A percentile compares a stretch with the other conserved stretches of the same genome.
These are phyloP conservation scores for Pichia kudriavzevii DNA, from an alignment of 1,139 yeast genomes.

Conservation along the genomic window DNA sequence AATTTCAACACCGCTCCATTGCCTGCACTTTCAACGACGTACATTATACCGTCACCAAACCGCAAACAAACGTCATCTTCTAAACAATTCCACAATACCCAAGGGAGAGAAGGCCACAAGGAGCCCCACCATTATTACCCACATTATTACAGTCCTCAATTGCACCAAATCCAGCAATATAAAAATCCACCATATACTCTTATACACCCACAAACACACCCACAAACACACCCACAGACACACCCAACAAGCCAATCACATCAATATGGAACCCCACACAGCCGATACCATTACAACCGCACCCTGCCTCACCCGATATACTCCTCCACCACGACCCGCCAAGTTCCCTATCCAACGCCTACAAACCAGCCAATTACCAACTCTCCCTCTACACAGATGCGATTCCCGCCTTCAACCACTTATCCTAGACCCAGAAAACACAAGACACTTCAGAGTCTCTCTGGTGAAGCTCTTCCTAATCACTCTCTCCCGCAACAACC, in stretches of 20 bases:
- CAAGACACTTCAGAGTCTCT: no score
- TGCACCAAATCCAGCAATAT: not conserved
- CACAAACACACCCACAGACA: not conserved
- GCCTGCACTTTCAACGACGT: not conserved
- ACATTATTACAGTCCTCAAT: not conserved
- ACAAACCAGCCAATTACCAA: no score
- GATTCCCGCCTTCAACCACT: no score
- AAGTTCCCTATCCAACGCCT: no score
- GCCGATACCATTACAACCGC: not conserved
- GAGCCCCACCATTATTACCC: not conserved
- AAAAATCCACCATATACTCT: not conserved
- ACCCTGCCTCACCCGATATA: conserved; percentile 2
- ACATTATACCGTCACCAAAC: not conserved
- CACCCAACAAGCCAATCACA: not conserved
- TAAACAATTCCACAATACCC: not conserved
- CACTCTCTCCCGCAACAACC: no score
- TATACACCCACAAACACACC: not conserved
- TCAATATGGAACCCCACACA: conserved; percentile 4
- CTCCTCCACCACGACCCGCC: no score
- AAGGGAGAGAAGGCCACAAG: not conserved
- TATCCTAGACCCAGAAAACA: no score
- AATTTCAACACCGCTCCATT: conserved; percentile 3
- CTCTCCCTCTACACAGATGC: no score
- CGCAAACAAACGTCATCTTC: not conserved
- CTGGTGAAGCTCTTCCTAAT: no score